Conservation (phyloP, 306 rosid species). For the Quercus suber region DNA sequence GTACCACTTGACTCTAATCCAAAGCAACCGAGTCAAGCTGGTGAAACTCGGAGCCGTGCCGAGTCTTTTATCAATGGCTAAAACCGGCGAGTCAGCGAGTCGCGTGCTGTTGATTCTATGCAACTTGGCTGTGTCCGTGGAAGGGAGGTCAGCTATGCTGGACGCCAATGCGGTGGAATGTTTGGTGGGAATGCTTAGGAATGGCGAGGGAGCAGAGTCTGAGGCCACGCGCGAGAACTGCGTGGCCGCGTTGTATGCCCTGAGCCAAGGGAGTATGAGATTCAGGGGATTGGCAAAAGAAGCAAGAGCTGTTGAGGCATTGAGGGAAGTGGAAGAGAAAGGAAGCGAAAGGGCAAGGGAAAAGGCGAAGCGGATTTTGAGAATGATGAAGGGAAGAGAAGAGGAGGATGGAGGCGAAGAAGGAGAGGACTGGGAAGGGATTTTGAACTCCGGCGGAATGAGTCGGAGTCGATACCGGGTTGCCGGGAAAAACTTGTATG, state of each 20-base stretch:
- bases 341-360: conserved; percentile 85
- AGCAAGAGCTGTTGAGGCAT: conserved; percentile 71
- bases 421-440: conserved; percentile 18
- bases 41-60: conserved; percentile 70
- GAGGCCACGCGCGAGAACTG: conserved; percentile 82
- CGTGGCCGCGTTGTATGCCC: conserved; percentile 67
- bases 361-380: conserved; percentile 70
- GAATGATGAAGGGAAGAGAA: conserved; percentile 52
- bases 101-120: conserved; percentile 67
- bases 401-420: conserved; percentile 36
- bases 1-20: conserved; percentile 67
- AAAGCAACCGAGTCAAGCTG: conserved; percentile 78
- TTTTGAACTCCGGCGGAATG: conserved; percentile 28
- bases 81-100: conserved; percentile 39
- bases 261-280: conserved; percentile 82
- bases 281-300: conserved; percentile 82
- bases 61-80: conserved; percentile 45
- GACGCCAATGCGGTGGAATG: conserved; percentile 72
- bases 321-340: conserved; percentile 61
- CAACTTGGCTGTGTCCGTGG: conserved; percentile 56
- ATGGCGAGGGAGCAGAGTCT: conserved; percentile 47
- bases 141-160: conserved; percentile 81
- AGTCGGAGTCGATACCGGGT: conserved; percentile 36
- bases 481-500: conserved; percentile 38
- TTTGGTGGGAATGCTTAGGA: conserved; percentile 59